These are phyloP conservation scores for Aspergillus tubingensis DNA, from an alignment of 2,329 filamentous ascomycete species.

Conservation along the genomic window DNA sequence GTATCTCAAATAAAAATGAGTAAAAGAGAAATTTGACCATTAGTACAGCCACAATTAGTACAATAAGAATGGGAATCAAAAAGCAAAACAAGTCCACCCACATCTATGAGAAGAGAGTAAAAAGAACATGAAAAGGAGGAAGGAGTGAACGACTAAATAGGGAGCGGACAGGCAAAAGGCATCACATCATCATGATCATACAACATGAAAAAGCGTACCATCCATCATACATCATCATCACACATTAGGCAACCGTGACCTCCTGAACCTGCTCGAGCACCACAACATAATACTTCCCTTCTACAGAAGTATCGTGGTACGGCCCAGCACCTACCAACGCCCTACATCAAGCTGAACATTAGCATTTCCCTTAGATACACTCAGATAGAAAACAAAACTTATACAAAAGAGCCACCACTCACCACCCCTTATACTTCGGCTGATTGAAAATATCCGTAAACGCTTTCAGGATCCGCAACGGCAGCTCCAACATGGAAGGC, in stretches of 20 bases:
- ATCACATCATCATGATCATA: constrained; percentile 7
- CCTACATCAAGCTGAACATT: constrained; percentile 23
- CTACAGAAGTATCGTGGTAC: constrained; percentile 39
- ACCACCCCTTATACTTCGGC: constrained; percentile 43
- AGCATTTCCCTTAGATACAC: background rate
- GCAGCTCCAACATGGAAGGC: constrained; percentile 38
- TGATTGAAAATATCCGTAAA: constrained; percentile 45
- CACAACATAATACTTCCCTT: constrained; percentile 42
- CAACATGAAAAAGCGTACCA: background rate
- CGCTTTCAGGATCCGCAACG: constrained; percentile 35
- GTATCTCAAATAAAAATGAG: too few relatives aligned
- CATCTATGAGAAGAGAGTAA: background rate
- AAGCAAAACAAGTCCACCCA: background rate
- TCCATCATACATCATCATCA: background rate
- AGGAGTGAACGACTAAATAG: background rate
- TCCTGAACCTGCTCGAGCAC: constrained; percentile 34
- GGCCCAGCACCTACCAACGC: constrained; percentile 36
- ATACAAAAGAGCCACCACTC: constrained; percentile 13
- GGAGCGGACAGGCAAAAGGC: background rate
- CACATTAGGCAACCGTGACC: background rate
- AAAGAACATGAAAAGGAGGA: background rate
- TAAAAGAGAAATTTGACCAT: too few relatives aligned
- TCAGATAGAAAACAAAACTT: background rate
- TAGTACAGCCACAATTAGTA: too few relatives aligned
- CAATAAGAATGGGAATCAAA: background rate